phyloP scores from a whole-genome alignment of 306 rosid genomes.

The Inga leiocalycina region DNA sequence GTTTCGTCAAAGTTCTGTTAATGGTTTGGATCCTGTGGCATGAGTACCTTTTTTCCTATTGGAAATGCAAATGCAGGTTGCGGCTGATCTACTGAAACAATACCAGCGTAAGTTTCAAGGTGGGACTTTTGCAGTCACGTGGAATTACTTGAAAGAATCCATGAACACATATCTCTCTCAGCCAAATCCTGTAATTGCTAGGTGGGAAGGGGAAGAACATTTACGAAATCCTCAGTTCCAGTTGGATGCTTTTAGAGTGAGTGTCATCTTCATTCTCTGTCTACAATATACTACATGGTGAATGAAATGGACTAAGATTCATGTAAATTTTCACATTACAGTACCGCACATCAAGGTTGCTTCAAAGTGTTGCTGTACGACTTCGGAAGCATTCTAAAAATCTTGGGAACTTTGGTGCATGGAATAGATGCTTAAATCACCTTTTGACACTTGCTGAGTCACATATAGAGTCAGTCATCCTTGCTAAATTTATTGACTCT shows the following conservation, averaged over 20 bases:
- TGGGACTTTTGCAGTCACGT: slow-evolving; percentile 83
- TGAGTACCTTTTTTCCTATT: slow-evolving; percentile 15
- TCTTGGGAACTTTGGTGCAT: slow-evolving; percentile 89
- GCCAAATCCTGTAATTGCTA: slow-evolving; percentile 91
- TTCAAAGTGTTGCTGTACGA: slow-evolving; percentile 87
- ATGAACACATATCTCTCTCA: slow-evolving; percentile 91
- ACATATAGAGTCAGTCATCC: slow-evolving; percentile 89
- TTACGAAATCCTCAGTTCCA: slow-evolving; percentile 90
- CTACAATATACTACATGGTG: not conserved
- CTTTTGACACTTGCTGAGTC: slow-evolving; percentile 95
- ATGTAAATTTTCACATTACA: slow-evolving; percentile 42
- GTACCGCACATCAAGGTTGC: slow-evolving; percentile 94
- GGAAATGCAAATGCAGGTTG: slow-evolving; percentile 59
- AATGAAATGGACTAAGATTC: slow-evolving; percentile 12
- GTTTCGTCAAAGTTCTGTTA: slow-evolving; percentile 3
- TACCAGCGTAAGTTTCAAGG: slow-evolving; percentile 86
- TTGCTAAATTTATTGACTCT: slow-evolving; percentile 85
- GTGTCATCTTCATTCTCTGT: slow-evolving; percentile 40
- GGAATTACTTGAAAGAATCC: slow-evolving; percentile 92
- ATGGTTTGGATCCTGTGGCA: slow-evolving; percentile 16
- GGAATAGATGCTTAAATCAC: slow-evolving; percentile 98
- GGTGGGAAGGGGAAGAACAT: slow-evolving; percentile 93
- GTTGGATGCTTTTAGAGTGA: slow-evolving; percentile 97
- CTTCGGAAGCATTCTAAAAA: slow-evolving; percentile 83
- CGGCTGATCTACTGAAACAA: slow-evolving; percentile 85